phyloP scores from a whole-genome alignment of 2,329 filamentous ascomycete genomes.

The Dactylonectria macrodidyma region DNA sequence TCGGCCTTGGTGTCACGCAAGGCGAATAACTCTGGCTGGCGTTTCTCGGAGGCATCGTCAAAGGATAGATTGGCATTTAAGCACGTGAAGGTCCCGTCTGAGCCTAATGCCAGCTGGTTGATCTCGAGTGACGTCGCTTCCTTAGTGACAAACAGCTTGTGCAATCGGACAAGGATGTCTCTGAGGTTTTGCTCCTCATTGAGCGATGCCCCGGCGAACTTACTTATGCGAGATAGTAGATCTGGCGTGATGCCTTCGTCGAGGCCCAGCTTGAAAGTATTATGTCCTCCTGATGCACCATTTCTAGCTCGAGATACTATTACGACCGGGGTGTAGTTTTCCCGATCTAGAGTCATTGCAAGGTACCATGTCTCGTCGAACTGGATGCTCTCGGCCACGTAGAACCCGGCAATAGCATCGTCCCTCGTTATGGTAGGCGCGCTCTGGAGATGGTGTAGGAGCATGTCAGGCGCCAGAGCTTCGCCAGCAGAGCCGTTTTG shows the following conservation, averaged over 20 bases:
- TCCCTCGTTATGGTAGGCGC: conserved; percentile 15
- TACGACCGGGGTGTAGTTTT: conserved; percentile 53
- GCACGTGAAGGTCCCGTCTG: conserved; percentile 47
- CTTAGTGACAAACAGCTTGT: conserved; percentile 57
- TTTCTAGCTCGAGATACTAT: conserved; percentile 31
- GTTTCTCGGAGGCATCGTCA: conserved; percentile 60
- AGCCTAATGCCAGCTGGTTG: conserved; percentile 51
- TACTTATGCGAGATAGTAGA: conserved; percentile 36
- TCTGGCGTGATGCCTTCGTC: conserved; percentile 44
- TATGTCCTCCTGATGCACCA: too few relatives aligned
- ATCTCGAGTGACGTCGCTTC: conserved; percentile 63
- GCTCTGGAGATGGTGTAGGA: too few relatives aligned
- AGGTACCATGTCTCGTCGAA: conserved; percentile 56
- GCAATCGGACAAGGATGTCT: conserved; percentile 40
- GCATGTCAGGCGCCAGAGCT: too few relatives aligned
- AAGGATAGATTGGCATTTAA: conserved; percentile 59
- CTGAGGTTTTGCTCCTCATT: conserved; percentile 33
- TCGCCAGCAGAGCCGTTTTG: conserved; percentile 43
- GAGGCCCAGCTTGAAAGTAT: too few relatives aligned
- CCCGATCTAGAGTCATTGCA: conserved; percentile 59
- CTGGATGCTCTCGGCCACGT: conserved; percentile 52
- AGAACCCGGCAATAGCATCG: conserved; percentile 39
- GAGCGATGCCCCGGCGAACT: conserved; percentile 9
- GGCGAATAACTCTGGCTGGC: conserved; percentile 57
- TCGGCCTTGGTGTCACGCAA: conserved; percentile 53